Conservation (phyloP, 345 rosid genomes). For the Boechera divaricarpa region DNA sequence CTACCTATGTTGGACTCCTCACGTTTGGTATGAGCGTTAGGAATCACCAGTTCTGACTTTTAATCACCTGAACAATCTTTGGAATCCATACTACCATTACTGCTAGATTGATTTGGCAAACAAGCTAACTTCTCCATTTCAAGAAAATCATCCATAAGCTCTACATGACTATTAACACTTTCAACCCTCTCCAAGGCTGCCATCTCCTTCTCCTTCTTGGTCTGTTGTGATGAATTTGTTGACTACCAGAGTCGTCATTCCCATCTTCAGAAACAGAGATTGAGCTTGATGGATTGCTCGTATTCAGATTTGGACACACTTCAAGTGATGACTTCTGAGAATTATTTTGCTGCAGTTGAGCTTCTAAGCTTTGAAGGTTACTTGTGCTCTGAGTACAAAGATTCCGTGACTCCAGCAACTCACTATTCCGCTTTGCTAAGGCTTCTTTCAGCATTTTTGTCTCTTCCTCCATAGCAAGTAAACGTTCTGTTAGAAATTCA, state of each 20-base stretch:
- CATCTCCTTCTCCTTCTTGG: constrained; percentile 58
- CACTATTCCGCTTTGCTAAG: constrained; percentile 86
- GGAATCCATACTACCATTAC: constrained; percentile 45
- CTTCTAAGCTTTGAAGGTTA: constrained; percentile 80
- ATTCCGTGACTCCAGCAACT: constrained; percentile 85
- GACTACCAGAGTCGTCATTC: constrained; percentile 80
- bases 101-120: constrained; percentile 55
- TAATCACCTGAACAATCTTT: constrained; percentile 50
- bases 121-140: constrained; percentile 99
- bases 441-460: constrained; percentile 98
- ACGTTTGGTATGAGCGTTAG: constrained; percentile 16
- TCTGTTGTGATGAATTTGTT: constrained; percentile 53
- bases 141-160: constrained; percentile 94
- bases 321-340: constrained; percentile 59
- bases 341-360: constrained; percentile 60
- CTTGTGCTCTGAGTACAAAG: constrained; percentile 77
- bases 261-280: constrained; percentile 91
- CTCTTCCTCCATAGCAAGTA: constrained; percentile 90
- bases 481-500: constrained; percentile 77
- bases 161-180: constrained; percentile 55
- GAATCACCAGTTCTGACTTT: constrained; percentile 47
- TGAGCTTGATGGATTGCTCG: constrained; percentile 73
- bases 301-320: constrained; percentile 62
- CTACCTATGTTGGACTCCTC: constrained; percentile 46
- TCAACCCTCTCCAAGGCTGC: constrained; percentile 57